Conservation (phyloP, 1,284 basidiomycete genomes). For the Moesziomyces aphidis region DNA sequence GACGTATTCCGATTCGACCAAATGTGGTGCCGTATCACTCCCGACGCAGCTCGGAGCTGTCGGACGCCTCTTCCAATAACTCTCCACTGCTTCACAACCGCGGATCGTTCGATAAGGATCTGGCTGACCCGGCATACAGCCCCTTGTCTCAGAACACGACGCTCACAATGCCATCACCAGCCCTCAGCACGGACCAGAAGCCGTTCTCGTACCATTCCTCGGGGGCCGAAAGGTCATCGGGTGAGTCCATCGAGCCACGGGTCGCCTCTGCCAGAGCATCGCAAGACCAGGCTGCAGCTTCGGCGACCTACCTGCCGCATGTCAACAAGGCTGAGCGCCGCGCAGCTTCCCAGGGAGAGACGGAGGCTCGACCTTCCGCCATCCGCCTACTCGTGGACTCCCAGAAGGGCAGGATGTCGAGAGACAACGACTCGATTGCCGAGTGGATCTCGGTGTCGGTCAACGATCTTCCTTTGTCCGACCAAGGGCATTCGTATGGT, state of each 20-base stretch:
- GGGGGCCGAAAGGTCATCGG: neutral
- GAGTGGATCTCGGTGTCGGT: conserved; percentile 47
- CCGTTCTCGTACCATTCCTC: neutral
- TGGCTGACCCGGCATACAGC: conserved; percentile 21
- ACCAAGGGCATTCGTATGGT: conserved; percentile 20
- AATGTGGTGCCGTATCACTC: conserved; percentile 46
- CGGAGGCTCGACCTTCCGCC: conserved; percentile 16
- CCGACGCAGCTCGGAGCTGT: conserved; percentile 28
- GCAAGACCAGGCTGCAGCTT: conserved; percentile 30
- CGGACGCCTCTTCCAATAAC: conserved; percentile 24
- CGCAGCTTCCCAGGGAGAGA: conserved; percentile 4
- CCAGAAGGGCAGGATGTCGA: conserved; percentile 30
- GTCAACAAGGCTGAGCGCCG: neutral
- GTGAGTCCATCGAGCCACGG: conserved; percentile 4
- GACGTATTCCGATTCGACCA: conserved; percentile 20
- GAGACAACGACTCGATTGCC: conserved; percentile 43
- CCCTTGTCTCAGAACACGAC: conserved; percentile 35
- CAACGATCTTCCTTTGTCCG: conserved; percentile 29
- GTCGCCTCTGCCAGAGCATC: conserved; percentile 2
- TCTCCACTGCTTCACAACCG: conserved; percentile 15
- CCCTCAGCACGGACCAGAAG: conserved; percentile 12
- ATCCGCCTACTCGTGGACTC: conserved; percentile 33
- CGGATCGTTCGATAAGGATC: conserved; percentile 25
- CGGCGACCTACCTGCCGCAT: conserved; percentile 25
- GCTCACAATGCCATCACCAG: conserved; percentile 43